phyloP scores from a whole-genome alignment of 2,329 filamentous ascomycete species.

The Pezicula radicicola region DNA sequence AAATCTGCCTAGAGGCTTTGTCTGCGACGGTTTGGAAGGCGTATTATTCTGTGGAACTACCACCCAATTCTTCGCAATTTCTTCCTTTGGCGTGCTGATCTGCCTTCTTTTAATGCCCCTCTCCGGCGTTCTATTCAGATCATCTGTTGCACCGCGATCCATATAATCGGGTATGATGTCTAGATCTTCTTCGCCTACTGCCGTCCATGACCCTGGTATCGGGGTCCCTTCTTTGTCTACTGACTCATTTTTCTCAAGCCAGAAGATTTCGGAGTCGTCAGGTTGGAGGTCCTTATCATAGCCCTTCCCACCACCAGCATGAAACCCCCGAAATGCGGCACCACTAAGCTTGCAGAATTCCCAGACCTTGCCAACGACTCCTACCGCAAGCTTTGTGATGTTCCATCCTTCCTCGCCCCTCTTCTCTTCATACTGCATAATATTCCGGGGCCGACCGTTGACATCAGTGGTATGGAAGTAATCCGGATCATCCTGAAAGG shows the following conservation, averaged over 20 bases:
- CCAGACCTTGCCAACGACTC: constrained; percentile 75
- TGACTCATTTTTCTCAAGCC: constrained; percentile 15
- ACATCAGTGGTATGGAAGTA: constrained; percentile 19
- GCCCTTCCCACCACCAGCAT: constrained; percentile 75
- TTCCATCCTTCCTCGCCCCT: constrained; percentile 56
- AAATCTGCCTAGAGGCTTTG: constrained; percentile 15
- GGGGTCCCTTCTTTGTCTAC: constrained; percentile 22
- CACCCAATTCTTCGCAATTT: constrained; percentile 68
- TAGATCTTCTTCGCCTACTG: not conserved
- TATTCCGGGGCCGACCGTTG: constrained; percentile 10
- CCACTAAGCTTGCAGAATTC: constrained; percentile 70
- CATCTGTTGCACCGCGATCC: constrained; percentile 29
- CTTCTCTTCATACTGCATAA: constrained; percentile 20
- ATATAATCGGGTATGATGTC: constrained; percentile 42
- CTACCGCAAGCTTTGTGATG: constrained; percentile 53
- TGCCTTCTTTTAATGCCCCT: constrained; percentile 44
- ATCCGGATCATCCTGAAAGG: not conserved
- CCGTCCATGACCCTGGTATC: constrained; percentile 12
- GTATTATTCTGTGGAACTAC: constrained; percentile 44
- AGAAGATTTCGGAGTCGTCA: not conserved
- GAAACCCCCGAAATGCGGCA: constrained; percentile 74
- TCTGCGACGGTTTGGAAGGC: constrained; percentile 8
- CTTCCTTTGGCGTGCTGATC: constrained; percentile 46
- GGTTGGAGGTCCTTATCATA: constrained; percentile 40
- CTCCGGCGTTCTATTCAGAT: constrained; percentile 28